Base-by-base conservation (phyloP, 2,329 filamentous ascomycete genomes). In the Fusarium continuum region DNA sequence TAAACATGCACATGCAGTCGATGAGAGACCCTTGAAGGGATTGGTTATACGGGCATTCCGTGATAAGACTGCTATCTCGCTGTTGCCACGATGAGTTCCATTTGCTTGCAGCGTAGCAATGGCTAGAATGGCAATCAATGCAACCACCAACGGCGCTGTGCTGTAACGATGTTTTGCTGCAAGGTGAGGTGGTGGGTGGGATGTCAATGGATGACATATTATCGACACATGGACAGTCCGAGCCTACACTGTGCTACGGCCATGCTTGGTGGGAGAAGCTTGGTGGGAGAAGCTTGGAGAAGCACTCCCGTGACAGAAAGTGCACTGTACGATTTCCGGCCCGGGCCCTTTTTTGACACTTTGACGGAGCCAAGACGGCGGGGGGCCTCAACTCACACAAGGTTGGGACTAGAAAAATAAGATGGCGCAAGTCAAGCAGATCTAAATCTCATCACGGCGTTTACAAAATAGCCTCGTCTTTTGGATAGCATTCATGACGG, bases 151-250 rank as follows among this genome's bases (percentile, higher is more conserved):
- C 40, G 25, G 26, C 31, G 31, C 57, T 63, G 55, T 59, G 43
- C 51, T 71, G 67, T 61, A 69, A 69, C 69, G 56, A 68, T 71
- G 38, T 51, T 61, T 53, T 61, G 55, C 55, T 70, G 68, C 68
- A 67, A 55, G 64, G 62, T 70, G 68, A 70, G 61, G 54, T 70
- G 68, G 64, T 70, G 67, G 67, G 65, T 60, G 53, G 55, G 46
- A 56, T 55, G 53, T 52, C 34, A 61, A 36, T 56, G 54, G 61
- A 50, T 41, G 55, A 46, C 49, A 62, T 44, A 17, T 31, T 53
- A 23, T 49, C 41, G 23, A 39, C 20, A 35, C 5, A 20, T n/a
- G 34, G 38, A 65, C 68, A 58, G 68, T 71, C 32, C n/a, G 34
- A 19, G 2, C 31, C 28, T 14, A 17, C 16, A 39, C 40, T 35